These are phyloP conservation scores for Urochloa ruziziensis DNA, from an alignment of 176 grass and related monocot species.

Conservation along the genomic window DNA sequence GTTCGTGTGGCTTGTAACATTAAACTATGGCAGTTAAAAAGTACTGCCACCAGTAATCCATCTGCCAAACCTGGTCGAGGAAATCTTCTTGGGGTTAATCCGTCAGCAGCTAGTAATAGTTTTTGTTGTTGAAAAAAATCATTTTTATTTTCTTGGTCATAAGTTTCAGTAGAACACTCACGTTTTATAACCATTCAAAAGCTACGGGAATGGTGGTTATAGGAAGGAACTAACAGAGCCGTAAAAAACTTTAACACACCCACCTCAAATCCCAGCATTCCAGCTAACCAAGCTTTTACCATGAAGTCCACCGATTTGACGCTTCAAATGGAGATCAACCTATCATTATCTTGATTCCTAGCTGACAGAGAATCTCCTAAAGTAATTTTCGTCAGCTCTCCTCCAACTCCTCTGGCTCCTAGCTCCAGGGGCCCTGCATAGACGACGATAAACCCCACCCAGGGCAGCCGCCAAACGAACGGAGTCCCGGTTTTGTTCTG, in stretches of 20 bases:
- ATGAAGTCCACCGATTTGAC: conserved; percentile 20
- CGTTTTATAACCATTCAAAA: conserved; percentile 9
- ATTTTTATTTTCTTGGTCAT: background rate
- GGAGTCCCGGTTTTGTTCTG: conserved; percentile 19
- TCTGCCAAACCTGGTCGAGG: background rate
- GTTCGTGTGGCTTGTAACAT: background rate
- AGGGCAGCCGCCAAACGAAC: conserved; percentile 26
- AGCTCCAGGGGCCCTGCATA: conserved; percentile 7
- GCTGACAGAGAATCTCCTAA: conserved; percentile 5
- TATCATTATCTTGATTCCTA: conserved; percentile 3
- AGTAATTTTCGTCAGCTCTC: background rate
- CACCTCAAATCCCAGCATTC: background rate
- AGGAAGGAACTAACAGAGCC: conserved; percentile 1
- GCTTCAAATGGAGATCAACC: background rate
- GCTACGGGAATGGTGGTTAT: background rate
- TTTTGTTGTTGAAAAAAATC: too few relatives aligned
- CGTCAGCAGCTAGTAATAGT: background rate
- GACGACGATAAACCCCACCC: conserved; percentile 14
- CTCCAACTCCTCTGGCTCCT: background rate
- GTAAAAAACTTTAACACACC: background rate
- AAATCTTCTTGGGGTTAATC: background rate
- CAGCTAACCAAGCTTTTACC: background rate
- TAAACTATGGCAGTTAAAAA: background rate
- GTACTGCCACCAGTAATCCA: background rate
- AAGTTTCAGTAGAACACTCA: background rate